These are phyloP conservation scores for Blastobotrys ciferrii DNA, from an alignment of 1,139 yeast species.

Conservation along the genomic window DNA sequence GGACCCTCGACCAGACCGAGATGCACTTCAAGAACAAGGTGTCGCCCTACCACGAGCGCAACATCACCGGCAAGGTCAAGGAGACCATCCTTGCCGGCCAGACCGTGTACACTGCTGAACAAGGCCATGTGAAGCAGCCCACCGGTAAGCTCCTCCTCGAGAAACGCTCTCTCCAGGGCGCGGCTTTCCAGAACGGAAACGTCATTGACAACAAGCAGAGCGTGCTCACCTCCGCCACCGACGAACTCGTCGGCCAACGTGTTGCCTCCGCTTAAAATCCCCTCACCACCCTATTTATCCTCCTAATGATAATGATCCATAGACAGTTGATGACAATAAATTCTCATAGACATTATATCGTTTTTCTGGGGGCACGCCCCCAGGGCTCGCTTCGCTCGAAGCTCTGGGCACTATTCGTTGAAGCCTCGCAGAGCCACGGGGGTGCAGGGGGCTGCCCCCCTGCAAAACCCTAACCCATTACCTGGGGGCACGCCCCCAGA, in stretches of 20 bases:
- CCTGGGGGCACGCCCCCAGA: too few relatives aligned
- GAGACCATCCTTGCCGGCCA: slow-evolving; percentile 79
- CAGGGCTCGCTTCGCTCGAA: too few relatives aligned
- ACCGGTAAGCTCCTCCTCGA: slow-evolving; percentile 24
- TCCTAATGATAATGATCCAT: neutral
- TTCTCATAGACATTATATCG: too few relatives aligned
- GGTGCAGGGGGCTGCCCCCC: too few relatives aligned
- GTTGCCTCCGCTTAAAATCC: neutral
- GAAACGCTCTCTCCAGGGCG: slow-evolving; percentile 11
- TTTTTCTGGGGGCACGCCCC: too few relatives aligned
- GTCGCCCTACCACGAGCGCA: slow-evolving; percentile 77
- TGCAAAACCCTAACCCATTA: too few relatives aligned
- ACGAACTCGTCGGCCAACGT: neutral
- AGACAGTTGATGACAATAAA: neutral
- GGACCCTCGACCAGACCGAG: slow-evolving; percentile 55
- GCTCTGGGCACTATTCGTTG: too few relatives aligned
- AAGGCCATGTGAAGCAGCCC: slow-evolving; percentile 21
- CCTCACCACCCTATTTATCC: neutral
- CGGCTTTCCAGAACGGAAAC: neutral
- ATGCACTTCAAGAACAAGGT: slow-evolving; percentile 79
- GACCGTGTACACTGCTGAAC: slow-evolving; percentile 50
- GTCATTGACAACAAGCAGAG: neutral
- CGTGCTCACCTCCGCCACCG: neutral
- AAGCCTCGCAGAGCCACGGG: too few relatives aligned
- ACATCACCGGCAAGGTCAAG: slow-evolving; percentile 66